These are phyloP conservation scores for Penicillium sp. DNA, from an alignment of 2,329 filamentous ascomycete genomes.

Conservation along the genomic window DNA sequence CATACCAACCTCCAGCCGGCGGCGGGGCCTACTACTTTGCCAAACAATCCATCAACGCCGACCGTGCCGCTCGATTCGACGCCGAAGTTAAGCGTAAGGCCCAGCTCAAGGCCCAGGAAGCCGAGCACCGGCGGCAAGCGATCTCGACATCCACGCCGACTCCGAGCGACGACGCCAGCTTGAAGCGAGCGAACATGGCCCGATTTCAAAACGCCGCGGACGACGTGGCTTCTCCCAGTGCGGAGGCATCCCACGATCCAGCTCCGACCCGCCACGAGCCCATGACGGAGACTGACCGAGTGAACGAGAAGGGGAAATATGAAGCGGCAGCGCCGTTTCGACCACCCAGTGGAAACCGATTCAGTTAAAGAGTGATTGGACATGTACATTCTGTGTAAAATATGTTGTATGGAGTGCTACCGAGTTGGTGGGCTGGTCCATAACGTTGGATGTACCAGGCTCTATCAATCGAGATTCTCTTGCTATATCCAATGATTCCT, in stretches of 20 bases:
- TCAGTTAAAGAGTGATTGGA: conserved; percentile 52
- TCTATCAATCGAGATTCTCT: neutral
- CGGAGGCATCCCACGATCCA: conserved; percentile 74
- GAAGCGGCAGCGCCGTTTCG: conserved; percentile 74
- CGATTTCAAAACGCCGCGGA: conserved; percentile 30
- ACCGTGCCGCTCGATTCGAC: conserved; percentile 70
- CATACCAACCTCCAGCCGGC: conserved; percentile 61
- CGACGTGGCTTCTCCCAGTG: conserved; percentile 65
- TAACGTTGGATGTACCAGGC: neutral
- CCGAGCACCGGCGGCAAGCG: conserved; percentile 34
- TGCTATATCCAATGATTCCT: neutral
- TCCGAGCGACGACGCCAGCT: conserved; percentile 28
- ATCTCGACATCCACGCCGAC: conserved; percentile 15
- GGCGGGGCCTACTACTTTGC: conserved; percentile 94
- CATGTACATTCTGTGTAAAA: conserved; percentile 6
- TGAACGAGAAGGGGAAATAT: conserved; percentile 83
- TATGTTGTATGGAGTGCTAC: neutral
- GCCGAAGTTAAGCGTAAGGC: conserved; percentile 63
- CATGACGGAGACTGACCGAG: conserved; percentile 63
- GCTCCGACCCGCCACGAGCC: conserved; percentile 81
- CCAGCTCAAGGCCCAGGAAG: conserved; percentile 36
- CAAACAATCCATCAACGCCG: conserved; percentile 89
- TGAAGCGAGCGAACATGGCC: conserved; percentile 36
- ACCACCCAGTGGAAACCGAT: conserved; percentile 81
- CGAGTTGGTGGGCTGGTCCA: neutral